A percentile compares a stretch with the other conserved stretches of the same genome.
phyloP scores from a whole-genome alignment of 257 asterid genomes.

The Jacaranda mimosifolia region DNA sequence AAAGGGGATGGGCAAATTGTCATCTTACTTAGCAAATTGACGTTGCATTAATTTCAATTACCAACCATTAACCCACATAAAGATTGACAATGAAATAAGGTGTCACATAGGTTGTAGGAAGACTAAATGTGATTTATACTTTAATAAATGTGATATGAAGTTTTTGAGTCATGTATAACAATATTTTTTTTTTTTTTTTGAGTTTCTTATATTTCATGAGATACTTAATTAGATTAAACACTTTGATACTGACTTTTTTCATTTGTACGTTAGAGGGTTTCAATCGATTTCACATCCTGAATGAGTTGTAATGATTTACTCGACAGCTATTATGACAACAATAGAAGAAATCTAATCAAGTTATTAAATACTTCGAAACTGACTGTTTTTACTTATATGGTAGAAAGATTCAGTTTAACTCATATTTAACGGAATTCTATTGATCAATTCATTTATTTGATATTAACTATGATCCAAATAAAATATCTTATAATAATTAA shows the following conservation, averaged over 20 bases:
- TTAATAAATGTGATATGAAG: constrained; percentile 6
- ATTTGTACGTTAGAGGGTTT: no score
- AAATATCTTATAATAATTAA: no score
- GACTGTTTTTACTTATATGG: no score
- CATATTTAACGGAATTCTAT: no score
- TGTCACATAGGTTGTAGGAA: not conserved
- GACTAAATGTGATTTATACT: not conserved
- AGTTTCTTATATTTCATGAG: not conserved
- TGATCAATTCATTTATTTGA: no score
- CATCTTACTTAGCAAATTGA: constrained; percentile 27
- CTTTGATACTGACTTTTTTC: not conserved
- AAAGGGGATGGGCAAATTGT: not conserved
- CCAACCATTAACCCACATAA: constrained; percentile 41
- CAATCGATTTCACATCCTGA: not conserved
- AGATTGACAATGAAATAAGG: constrained; percentile 31
- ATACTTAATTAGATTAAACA: not conserved
- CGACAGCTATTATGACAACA: no score
- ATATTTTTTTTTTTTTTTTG: not conserved
- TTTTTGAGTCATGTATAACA: not conserved
- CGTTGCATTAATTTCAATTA: constrained; percentile 36
- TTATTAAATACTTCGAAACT: no score
- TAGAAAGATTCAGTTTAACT: no score
- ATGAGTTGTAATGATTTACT: no score
- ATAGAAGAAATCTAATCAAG: no score
- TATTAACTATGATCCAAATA: no score